phyloP scores from a whole-genome alignment of 176 grass and related monocot species.

The Paspalum vaginatum region DNA sequence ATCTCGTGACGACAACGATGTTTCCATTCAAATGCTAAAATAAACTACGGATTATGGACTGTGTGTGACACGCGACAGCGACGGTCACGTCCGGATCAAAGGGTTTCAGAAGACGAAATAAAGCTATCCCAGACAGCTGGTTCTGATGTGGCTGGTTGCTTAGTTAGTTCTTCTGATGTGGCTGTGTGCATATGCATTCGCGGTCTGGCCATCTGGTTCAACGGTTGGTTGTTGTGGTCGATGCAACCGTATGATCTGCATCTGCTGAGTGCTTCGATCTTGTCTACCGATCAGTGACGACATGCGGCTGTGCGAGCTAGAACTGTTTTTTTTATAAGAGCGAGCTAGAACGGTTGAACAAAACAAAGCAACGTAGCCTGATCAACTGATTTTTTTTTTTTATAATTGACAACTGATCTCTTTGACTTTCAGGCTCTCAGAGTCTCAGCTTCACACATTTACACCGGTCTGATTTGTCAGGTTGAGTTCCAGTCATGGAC shows the following conservation, averaged over 20 bases:
- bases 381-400: too few species aligned
- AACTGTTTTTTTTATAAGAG: too few species aligned
- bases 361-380: too few species aligned
- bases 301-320: too few species aligned
- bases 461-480: too few species aligned
- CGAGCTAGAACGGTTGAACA: too few species aligned
- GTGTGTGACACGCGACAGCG: constrained; percentile 19
- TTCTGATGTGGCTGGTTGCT: background rate
- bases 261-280: background rate
- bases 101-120: background rate
- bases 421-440: too few species aligned
- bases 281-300: background rate
- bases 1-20: background rate
- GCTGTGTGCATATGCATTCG: background rate
- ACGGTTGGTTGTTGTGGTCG: constrained; percentile 44
- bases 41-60: background rate
- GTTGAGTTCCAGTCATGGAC: too few species aligned
- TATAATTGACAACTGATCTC: too few species aligned
- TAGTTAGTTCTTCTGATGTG: background rate
- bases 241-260: constrained; percentile 45
- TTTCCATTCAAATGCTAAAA: background rate
- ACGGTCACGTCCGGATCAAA: constrained; percentile 15
- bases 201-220: background rate
- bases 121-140: background rate
- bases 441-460: too few species aligned